Evolutionary conservation across 1,139 yeast species (phyloP), one percentile per base, ranked within the genome.

Genomic region (Debaryomyces sp.): DNA sequence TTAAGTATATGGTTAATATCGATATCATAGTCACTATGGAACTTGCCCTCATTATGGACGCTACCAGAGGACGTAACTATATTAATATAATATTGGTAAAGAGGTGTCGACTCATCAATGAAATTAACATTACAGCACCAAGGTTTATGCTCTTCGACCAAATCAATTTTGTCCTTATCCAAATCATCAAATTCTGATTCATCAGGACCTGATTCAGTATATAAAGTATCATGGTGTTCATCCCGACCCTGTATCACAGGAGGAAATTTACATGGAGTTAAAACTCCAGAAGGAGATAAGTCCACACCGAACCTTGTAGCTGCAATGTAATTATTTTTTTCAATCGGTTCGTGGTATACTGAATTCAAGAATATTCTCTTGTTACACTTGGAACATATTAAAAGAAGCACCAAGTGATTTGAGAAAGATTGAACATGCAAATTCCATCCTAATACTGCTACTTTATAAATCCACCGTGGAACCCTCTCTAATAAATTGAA

Each of bases 371-470:
- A 71, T 5, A 70, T 56, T 44, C 77, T 57, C 48, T 65, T 64
- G 57, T 73, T 72, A 51, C 80, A 75, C 51, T 66, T 67, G 41
- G 61, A 50, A 56, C 78, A 75, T 9, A 64, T 63, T 40, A 75
- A 54, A n/a, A 71, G 56, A 5, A 72, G 56, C 1, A 72, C 67
- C 18, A 65, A 48, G 15, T 64, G 63, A 13, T 59, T 46, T 7
- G 67, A 55, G 52, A 67, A 68, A 2, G 64, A 54, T 53, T 71
- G 77, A 8, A 69, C 63, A 43, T 67, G 57, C 34, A 75, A 57
- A 15, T 61, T 57, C 79, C 79, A 75, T 3, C 79, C 78, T 49
- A 64, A 50, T 32, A 67, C 54, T 2, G 78, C 73, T 15, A 72
- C 50, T 12, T 60, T 50, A 51, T 71, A 73, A 27, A 70, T 54